Conservation (phyloP, 768 basidiomycete genomes). For the Agaricus sinodeliciosus region DNA sequence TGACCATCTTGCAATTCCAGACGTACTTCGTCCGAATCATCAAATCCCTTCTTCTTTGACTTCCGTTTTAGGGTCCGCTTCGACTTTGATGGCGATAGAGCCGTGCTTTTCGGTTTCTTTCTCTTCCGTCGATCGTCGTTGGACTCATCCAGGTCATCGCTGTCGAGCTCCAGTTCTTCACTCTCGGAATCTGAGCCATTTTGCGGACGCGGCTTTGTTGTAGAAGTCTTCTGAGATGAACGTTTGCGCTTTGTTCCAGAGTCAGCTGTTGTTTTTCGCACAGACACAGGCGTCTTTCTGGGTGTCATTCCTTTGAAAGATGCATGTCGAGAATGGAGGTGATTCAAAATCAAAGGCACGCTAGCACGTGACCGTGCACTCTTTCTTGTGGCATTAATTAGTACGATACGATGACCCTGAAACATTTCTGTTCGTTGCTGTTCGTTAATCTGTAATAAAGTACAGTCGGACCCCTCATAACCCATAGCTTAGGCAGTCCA, state of each 20-base stretch:
- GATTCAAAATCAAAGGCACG: background rate
- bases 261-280: background rate
- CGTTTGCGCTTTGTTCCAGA: slow-evolving; percentile 6
- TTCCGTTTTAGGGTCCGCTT: background rate
- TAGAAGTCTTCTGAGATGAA: background rate
- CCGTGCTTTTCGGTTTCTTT: slow-evolving; percentile 19
- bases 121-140: slow-evolving; percentile 18
- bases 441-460: background rate
- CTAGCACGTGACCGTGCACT: background rate
- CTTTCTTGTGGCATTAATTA: no score
- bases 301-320: slow-evolving; percentile 1
- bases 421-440: background rate
- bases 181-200: slow-evolving; percentile 1
- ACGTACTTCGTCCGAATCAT: slow-evolving; percentile 29
- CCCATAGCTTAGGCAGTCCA: no score
- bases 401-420: no score
- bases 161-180: slow-evolving; percentile 23
- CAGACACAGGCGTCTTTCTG: background rate
- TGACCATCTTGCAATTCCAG: slow-evolving; percentile 55
- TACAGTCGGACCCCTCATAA: no score
- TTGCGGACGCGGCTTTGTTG: background rate
- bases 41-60: slow-evolving; percentile 19
- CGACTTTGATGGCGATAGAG: slow-evolving; percentile 7
- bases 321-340: background rate
- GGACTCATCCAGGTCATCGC: slow-evolving; percentile 40